Base-by-base conservation (phyloP, 2,329 filamentous ascomycete genomes). In the Ascochyta viciae-villosae region DNA sequence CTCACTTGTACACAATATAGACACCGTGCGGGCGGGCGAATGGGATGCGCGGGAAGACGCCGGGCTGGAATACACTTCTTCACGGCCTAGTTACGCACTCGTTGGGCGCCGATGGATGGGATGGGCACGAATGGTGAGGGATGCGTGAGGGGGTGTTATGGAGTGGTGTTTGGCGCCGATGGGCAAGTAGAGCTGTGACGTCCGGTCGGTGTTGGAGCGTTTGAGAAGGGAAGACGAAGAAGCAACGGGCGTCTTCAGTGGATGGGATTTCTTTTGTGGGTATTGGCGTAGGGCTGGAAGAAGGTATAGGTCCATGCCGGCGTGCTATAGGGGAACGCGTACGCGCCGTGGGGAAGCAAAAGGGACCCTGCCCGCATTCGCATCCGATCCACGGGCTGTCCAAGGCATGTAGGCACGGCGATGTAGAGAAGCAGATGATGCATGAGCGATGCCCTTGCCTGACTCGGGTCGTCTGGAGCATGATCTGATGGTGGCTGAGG, bases 401-500 rank as follows among this genome's bases (percentile, higher is more conserved):
- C 40, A 27, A 33, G 19, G 19, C 19, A 19, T 41, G 29, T 15
- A 31, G 12, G 29, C 12, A 31, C 12, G 41, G 16, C 41, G 49
- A 51, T 51, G 34, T 16, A 24, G 26, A 24, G 27, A 40, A 39
- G 40, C 41, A 39, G 35, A 34, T 24, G 27, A 8, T 29, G 19
- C 31, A 27, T 22, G 33, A 33, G 23, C 37, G 4, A 8, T 24
- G 33, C 23, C 38, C 23, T 29, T 16, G 49, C 49, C 41, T 26
- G 23, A 44, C 35, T 41, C 26, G 26, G 50, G 27, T 35, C 15
- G 41, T 22, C 35, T 22, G 33, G 15, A 19, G 42, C 35, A 23
- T 41, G 35, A 46, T 46, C 42, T 40, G 41, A 52, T 8, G 41
- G 50, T 52, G 50, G 50, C 50, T 52, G 50, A 52, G 35, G 50